Base-by-base conservation (phyloP, 345 rosid genomes). In the Hibiscus tridactylites region DNA sequence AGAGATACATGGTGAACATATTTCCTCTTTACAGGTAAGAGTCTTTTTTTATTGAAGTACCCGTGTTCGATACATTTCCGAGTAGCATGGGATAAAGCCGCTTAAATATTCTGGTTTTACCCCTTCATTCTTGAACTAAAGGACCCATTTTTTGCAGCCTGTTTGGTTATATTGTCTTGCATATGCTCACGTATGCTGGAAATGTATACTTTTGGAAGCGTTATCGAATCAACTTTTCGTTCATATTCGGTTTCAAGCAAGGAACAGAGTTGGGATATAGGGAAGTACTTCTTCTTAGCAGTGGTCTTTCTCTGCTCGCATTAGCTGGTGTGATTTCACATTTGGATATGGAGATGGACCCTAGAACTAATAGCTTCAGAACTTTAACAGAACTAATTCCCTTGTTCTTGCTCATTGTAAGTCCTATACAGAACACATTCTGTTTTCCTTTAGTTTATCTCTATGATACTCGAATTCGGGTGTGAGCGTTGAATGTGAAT, bases 261-360 rank as follows among this genome's bases (percentile, higher is more conserved):
- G 92, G 91, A 29, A 83, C 81, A n/a, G 92, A 88, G 58, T 58
- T 92, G 74, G 84, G 92, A 47, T 92, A 86, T 49, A 71, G 89
- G 74, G 85, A 90, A 83, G 90, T 90, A 19, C 82, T 87, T 44
- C 83, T 90, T 0, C 53, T 88, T 26, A 65, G 86, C 50, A 79
- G 81, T 31, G 88, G 80, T 63, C 84, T 92, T 44, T 80, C 87
- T 13, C 88, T 88, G 44, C 79, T 90, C 7, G 75, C 89, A 17
- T 77, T 92, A 3, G 84, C 71, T 16, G 81, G 86, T 35, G 84
- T 82, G 28, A 79, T 88, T 44, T 87, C 89, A 0, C 85, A 92
- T 80, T 81, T 92, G 54, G 94, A 92, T 73, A 86, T 92, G 98
- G 92, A 92, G 57, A 92, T 92, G 85, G 94, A 92, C 68, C 86